Evolutionary conservation across 805 yeast species (phyloP), one percentile per base, ranked within the genome.

Genomic region (Teunomyces cretensis): DNA sequence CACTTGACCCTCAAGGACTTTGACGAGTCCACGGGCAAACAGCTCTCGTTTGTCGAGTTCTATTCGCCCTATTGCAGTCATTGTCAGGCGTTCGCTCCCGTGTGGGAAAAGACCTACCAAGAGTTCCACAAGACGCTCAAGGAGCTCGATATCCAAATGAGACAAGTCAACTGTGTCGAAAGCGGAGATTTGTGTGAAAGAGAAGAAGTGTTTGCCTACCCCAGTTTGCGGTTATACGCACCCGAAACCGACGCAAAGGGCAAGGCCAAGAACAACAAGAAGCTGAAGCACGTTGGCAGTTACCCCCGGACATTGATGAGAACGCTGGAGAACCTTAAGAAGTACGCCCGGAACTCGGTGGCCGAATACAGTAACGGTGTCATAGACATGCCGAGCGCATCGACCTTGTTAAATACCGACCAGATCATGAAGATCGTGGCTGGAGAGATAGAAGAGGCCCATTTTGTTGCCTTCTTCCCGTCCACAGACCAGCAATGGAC

Each of bases 41-140:
- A 85, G 2, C 66, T 83, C 15, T 84, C 90, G 56, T 75, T 92
- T 57, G 83, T 92, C 28, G 97, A 92, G 66, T 91, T 89, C 65
- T 94, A 67, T 61, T 88, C 96, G 27, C 99, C 99, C 0, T 84
- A 84, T 57, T 94, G 99, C 62, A 62, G 70, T 6, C 98, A 92
- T 65, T 94, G 99, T 67, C 76, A 70, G 49, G 72, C 68, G 6
- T 67, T 94, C 43, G 94, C 88, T 2, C 98, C 99, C 1, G 74
- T 68, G 6, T 94, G 98, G 97, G 77, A 81, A 47, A 71, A 76
- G 45, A 77, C 92, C 0, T 87, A 80, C 67, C 55, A 69, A 17
- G 61, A 64, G 3, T 76, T 79, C 54, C 62, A 73, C 30, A 60
- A 64, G 8, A 82, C 79, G 31, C 74, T 76, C 37, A 58, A 68